Evolutionary conservation across 225 moss, liverwort and hornwort genomes (phyloP).

Genomic region (Antitrichia curtipendula): DNA sequence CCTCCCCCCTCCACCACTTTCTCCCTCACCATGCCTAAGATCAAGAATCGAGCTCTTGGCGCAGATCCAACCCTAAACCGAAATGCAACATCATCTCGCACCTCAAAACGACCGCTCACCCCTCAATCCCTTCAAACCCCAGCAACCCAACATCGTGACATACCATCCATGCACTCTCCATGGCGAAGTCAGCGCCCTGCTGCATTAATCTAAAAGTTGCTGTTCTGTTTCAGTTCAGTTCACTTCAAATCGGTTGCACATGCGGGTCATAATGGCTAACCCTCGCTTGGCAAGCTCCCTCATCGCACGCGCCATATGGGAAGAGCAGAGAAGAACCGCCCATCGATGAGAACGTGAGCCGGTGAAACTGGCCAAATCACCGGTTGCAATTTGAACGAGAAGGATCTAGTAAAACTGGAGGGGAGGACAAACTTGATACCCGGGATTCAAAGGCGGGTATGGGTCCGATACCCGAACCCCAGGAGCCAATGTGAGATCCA

Average conservation of each 20-base stretch:
- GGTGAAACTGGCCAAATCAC: neutral
- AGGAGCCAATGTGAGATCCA: neutral
- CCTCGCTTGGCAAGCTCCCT: neutral
- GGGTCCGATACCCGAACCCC: neutral
- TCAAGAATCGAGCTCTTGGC: neutral
- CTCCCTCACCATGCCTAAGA: neutral
- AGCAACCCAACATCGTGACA: neutral
- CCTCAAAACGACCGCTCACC: neutral
- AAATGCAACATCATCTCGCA: neutral
- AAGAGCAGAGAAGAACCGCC: neutral
- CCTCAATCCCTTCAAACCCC: neutral
- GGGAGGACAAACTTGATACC: neutral
- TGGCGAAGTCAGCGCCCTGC: neutral
- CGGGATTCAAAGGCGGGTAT: neutral
- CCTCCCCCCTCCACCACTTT: neutral
- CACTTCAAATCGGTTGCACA: neutral
- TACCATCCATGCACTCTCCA: slow-evolving; percentile 26
- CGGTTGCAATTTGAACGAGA: neutral
- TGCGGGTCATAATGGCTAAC: neutral
- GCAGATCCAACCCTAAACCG: neutral
- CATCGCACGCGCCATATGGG: neutral
- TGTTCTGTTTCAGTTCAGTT: neutral
- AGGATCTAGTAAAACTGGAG: neutral
- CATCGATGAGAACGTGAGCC: neutral
- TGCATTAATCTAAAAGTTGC: neutral